A percentile compares a stretch with the other conserved stretches of the same genome.
phyloP scores from a whole-genome alignment of 2,329 filamentous ascomycete species.

The Fusarium mexicanum region DNA sequence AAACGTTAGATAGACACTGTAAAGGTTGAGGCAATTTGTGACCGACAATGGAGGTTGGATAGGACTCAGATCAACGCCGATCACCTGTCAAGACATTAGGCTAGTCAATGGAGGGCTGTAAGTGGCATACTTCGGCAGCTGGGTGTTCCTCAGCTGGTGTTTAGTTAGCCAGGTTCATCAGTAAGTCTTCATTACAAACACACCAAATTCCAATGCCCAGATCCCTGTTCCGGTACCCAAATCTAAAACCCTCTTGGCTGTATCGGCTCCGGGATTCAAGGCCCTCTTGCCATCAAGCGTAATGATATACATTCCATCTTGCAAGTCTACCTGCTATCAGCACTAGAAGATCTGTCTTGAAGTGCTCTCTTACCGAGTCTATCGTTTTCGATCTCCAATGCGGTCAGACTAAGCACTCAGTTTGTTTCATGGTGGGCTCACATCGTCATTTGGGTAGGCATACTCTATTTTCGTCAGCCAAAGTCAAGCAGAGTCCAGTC shows the following conservation, averaged over 20 bases:
- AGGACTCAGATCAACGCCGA: conserved; percentile 23
- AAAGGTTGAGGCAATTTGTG: rapidly evolving
- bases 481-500: rapidly evolving
- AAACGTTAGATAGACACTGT: not conserved
- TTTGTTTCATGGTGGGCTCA: not conserved
- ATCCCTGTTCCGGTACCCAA: conserved; percentile 27
- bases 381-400: conserved; percentile 2
- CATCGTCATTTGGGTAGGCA: conserved; percentile 30
- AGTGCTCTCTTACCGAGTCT: not conserved
- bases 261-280: conserved; percentile 16
- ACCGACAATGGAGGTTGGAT: conserved; percentile 26
- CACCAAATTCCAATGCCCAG: conserved; percentile 23
- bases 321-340: not conserved
- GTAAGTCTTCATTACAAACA: rapidly evolving
- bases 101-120: rapidly evolving
- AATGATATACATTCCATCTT: conserved; percentile 15
- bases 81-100: not conserved
- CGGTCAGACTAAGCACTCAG: not conserved
- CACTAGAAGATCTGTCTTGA: rapidly evolving
- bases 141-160: conserved; percentile 16
- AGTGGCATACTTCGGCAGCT: not conserved
- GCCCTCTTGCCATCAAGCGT: conserved; percentile 20
- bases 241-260: conserved; percentile 12
- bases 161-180: not conserved
- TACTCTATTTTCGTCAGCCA: not conserved